A percentile compares a stretch with the other conserved stretches of the same genome.
phyloP scores from a whole-genome alignment of 2,329 filamentous ascomycete genomes.

The Cordyceps farinosa region DNA sequence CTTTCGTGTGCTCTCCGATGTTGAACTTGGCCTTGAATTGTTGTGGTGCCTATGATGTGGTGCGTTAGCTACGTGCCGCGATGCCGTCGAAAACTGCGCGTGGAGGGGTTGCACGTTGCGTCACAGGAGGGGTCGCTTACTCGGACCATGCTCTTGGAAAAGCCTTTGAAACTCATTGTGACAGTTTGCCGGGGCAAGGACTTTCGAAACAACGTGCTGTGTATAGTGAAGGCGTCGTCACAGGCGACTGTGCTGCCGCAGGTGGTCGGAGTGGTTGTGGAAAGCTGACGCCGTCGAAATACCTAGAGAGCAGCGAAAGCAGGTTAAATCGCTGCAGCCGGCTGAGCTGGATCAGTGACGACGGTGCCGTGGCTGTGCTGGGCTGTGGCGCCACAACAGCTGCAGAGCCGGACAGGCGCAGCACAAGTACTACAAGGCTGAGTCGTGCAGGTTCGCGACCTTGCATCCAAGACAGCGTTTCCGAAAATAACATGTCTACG shows the following conservation, averaged over 20 bases:
- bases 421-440: constrained; percentile 1
- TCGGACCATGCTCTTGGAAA: constrained; percentile 83
- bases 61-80: constrained; percentile 5
- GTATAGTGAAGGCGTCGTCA: constrained; percentile 8
- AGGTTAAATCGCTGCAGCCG: constrained; percentile 8
- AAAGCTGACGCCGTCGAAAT: not conserved
- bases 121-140: constrained; percentile 48
- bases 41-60: constrained; percentile 69
- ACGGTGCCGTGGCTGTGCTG: constrained; percentile 20
- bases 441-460: not conserved
- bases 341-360: constrained; percentile 18
- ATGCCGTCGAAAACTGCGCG: constrained; percentile 7
- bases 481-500: not conserved
- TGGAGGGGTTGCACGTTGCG: constrained; percentile 18
- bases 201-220: not conserved
- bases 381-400: constrained; percentile 12
- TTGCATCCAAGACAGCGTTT: not conserved
- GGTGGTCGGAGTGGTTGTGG: constrained; percentile 12
- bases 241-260: constrained; percentile 17
- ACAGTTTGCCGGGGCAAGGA: not conserved
- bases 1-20: constrained; percentile 91
- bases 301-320: constrained; percentile 10
- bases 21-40: constrained; percentile 90
- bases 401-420: not conserved
- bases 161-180: constrained; percentile 93